Evolutionary conservation across 1,284 basidiomycete genomes (phyloP).

Genomic region (Ceratobasidium sp.): DNA sequence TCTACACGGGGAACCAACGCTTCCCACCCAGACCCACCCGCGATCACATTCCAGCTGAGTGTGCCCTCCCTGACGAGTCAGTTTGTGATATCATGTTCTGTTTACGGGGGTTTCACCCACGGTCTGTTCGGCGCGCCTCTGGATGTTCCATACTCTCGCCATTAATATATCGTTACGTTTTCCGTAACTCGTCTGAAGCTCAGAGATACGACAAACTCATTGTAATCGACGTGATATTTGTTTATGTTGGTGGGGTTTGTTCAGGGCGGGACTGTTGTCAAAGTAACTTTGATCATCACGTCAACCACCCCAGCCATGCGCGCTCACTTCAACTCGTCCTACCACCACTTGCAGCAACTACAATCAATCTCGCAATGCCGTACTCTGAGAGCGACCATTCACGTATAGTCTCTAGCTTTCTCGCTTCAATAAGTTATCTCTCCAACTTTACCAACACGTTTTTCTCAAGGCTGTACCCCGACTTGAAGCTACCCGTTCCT

Average conservation of each 20-base stretch:
- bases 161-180: too few relatives aligned
- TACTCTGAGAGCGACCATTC: conserved; percentile 11
- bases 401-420: not conserved
- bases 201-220: too few relatives aligned
- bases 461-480: conserved; percentile 30
- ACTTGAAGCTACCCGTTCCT: conserved; percentile 7
- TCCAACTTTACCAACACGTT: conserved; percentile 29
- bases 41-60: too few relatives aligned
- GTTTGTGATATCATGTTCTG: too few relatives aligned
- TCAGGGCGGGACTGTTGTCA: not conserved
- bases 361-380: not conserved
- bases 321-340: not conserved
- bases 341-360: not conserved
- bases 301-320: not conserved
- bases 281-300: not conserved
- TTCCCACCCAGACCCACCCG: too few relatives aligned
- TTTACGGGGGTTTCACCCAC: too few relatives aligned
- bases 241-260: not conserved
- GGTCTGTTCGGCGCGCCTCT: too few relatives aligned
- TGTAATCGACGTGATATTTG: too few relatives aligned
- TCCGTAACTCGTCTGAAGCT: too few relatives aligned
- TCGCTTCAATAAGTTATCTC: not conserved
- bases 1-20: too few relatives aligned
- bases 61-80: too few relatives aligned
- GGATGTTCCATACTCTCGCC: too few relatives aligned